phyloP scores from a whole-genome alignment of 495 filamentous ascomycete genomes.

The Thozetella sp. region DNA sequence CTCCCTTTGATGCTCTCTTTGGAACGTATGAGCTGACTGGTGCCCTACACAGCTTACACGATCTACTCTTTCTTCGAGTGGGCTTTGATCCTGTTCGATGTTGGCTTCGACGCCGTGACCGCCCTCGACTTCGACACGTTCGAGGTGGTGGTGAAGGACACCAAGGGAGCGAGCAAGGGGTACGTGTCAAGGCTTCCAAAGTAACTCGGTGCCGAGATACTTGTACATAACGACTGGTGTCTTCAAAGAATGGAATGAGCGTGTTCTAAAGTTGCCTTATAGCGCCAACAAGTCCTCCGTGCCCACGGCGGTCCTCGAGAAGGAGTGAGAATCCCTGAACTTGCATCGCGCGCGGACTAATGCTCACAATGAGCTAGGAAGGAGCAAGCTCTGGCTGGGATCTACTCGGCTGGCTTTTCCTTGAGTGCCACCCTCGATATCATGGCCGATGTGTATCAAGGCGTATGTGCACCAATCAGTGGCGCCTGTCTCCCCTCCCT shows the following conservation, averaged over 20 bases:
- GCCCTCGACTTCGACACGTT: conserved; percentile 92
- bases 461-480: conserved; percentile 47
- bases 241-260: conserved; percentile 34
- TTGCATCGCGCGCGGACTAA: too few species aligned
- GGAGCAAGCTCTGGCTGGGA: conserved; percentile 68
- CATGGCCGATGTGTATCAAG: conserved; percentile 88
- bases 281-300: conserved; percentile 59
- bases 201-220: conserved; percentile 44
- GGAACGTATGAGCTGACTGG: conserved; percentile 12
- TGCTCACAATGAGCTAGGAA: conserved; percentile 60
- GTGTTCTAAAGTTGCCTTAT: conserved; percentile 31
- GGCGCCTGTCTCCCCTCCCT: neutral
- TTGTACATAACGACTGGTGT: conserved; percentile 21
- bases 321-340: conserved; percentile 86
- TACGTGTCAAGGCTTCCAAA: conserved; percentile 98
- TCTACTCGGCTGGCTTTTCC: conserved; percentile 73
- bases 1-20: neutral
- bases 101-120: conserved; percentile 95
- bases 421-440: conserved; percentile 78
- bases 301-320: conserved; percentile 79
- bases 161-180: conserved; percentile 93
- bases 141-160: conserved; percentile 86
- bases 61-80: conserved; percentile 98
- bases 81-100: conserved; percentile 91
- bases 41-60: conserved; percentile 76